phyloP scores from a whole-genome alignment of 805 yeast genomes.

The Lachancea kluyveri region DNA sequence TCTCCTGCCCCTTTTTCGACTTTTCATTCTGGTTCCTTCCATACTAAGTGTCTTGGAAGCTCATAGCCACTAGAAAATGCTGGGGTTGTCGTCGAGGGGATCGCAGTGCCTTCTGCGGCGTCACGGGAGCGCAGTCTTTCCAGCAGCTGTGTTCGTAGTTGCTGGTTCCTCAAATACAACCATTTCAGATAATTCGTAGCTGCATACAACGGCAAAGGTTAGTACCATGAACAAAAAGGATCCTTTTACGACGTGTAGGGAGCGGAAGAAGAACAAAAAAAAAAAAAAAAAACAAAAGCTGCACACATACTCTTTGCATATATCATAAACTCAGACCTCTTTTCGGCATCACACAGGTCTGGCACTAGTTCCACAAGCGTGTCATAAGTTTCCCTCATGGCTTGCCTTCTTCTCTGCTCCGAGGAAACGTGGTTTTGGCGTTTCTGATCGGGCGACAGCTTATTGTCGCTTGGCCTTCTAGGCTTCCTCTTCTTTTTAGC shows the following conservation, averaged over 20 bases:
- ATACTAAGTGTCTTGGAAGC: too few relatives aligned
- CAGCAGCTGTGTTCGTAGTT: conserved; percentile 37
- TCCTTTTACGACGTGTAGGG: not conserved
- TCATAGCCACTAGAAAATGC: too few relatives aligned
- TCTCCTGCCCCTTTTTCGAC: too few relatives aligned
- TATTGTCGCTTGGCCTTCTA: conserved; percentile 11
- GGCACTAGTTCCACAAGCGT: conserved; percentile 73
- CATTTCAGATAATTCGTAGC: conserved; percentile 41
- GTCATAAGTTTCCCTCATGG: conserved; percentile 78
- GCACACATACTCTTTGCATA: conserved; percentile 49
- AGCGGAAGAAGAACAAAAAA: not conserved
- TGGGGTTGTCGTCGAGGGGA: too few relatives aligned
- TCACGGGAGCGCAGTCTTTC: too few relatives aligned
- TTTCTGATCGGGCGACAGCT: conserved; percentile 31
- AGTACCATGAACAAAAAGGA: not conserved
- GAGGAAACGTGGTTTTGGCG: conserved; percentile 67
- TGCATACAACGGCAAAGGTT: conserved; percentile 2
- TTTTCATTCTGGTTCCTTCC: too few relatives aligned
- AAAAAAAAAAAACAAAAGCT: too few relatives aligned
- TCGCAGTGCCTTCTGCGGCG: too few relatives aligned
- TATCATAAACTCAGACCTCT: conserved; percentile 74
- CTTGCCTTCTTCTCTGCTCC: conserved; percentile 82
- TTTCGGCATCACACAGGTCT: conserved; percentile 57
- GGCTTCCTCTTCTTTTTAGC: conserved; percentile 13
- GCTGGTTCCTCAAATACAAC: conserved; percentile 44